These are phyloP conservation scores for Leptosphaerulina australis DNA, from an alignment of 2,329 filamentous ascomycete species.

Conservation along the genomic window DNA sequence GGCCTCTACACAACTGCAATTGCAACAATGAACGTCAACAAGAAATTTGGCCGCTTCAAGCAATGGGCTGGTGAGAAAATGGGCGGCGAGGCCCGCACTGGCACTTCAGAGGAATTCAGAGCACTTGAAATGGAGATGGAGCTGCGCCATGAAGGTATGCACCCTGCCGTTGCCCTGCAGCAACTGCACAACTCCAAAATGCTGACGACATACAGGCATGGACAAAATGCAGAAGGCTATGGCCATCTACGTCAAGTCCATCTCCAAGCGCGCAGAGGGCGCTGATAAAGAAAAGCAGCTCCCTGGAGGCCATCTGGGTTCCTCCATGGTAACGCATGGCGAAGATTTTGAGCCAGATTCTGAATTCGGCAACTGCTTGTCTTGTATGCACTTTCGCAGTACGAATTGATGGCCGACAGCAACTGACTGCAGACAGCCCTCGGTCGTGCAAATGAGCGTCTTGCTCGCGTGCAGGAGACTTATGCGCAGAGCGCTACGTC, in stretches of 20 bases:
- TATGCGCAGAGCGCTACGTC: conserved; percentile 79
- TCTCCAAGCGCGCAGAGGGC: conserved; percentile 80
- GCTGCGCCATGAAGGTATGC: conserved; percentile 80
- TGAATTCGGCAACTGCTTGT: conserved; percentile 86
- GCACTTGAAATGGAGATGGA: conserved; percentile 88
- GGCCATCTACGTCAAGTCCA: conserved; percentile 83
- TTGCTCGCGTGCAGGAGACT: conserved; percentile 82
- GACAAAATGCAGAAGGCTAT: conserved; percentile 87
- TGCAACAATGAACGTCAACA: conserved; percentile 67
- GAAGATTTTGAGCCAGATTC: conserved; percentile 92
- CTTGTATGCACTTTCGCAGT: conserved; percentile 58
- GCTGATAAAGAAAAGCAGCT: conserved; percentile 89
- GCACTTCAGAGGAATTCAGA: conserved; percentile 89
- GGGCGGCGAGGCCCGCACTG: conserved; percentile 87
- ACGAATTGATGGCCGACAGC: neutral
- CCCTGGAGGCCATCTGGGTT: conserved; percentile 78
- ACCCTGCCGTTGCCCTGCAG: conserved; percentile 10
- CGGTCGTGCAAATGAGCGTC: conserved; percentile 85
- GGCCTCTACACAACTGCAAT: conserved; percentile 10
- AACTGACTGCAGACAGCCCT: conserved; percentile 59
- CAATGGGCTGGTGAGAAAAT: conserved; percentile 99
- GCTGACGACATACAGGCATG: conserved; percentile 67
- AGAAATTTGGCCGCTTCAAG: conserved; percentile 93
- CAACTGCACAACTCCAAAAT: neutral
- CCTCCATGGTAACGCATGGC: conserved; percentile 84